Base-by-base conservation (phyloP, 345 rosid genomes). In the Salix caprea region DNA sequence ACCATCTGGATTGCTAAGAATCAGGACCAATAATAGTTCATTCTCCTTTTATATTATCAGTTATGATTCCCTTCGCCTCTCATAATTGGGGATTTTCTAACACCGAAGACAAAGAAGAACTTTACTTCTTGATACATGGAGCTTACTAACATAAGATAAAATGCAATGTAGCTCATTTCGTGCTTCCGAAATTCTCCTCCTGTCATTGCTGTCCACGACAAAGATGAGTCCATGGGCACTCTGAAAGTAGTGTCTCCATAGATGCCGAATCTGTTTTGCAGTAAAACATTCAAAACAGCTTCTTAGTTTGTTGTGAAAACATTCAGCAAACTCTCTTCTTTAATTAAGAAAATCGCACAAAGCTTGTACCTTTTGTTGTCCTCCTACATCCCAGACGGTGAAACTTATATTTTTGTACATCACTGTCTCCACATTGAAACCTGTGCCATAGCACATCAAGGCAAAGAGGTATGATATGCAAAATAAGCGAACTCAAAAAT, bases 211-310 rank as follows among this genome's bases (percentile, higher is more conserved):
- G 66, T 93, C 98, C 66, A 89, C 92, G 56, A 93, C 97, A 74
- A 90, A 93, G 77, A 88, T 85, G 2, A 91, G 82, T 28, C 90
- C 98, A n/a, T 84, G 88, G 0, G 84, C 82, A 68, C 85, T 82
- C 82, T 81, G 84, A 64, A 89, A 86, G 85, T 89, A 91, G 77
- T 89, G 93, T 84, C 88, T 90, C 98, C 97, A 93, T 60, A 91
- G 24, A 5, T 89, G 83, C 71, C 98, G 85, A 74, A 93, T 89
- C 98, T 90, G 88, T 84, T 52, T 5, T 34, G 70, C 30, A 46
- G 30, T 14, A 46, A 46, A 61, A 42, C 32, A 64, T 11, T 39
- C 14, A 67, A 72, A 26, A 26, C 14, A 3, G 15, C 58, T 46
- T 65, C 24, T 2, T 30, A 13, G 37, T 30, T 65, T 23, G 1